phyloP scores from a whole-genome alignment of 768 basidiomycete genomes.

The Melanogaster broomeanus region DNA sequence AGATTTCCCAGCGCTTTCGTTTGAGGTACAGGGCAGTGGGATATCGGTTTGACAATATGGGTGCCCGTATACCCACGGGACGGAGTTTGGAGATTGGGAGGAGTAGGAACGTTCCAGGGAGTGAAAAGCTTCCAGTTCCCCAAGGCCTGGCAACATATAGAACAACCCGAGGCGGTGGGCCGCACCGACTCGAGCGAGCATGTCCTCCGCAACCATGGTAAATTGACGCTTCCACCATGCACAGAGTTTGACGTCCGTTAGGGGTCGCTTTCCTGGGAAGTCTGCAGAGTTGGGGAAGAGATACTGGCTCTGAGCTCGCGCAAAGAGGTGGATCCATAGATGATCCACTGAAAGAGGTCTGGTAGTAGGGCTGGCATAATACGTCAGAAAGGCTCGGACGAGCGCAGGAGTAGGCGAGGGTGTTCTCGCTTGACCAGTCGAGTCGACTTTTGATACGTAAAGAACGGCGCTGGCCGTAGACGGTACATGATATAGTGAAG shows the following conservation, averaged over 20 bases:
- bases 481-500: constrained; percentile 72
- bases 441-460: constrained; percentile 94
- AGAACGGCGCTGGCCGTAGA: constrained; percentile 68
- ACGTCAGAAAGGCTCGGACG: constrained; percentile 63
- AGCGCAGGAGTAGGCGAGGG: constrained; percentile 74
- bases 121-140: constrained; percentile 64
- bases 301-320: constrained; percentile 88
- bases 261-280: constrained; percentile 64
- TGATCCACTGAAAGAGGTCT: constrained; percentile 57
- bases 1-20: constrained; percentile 30
- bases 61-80: constrained; percentile 75
- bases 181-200: constrained; percentile 22
- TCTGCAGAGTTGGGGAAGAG: constrained; percentile 89
- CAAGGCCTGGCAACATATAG: constrained; percentile 73
- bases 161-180: constrained; percentile 36
- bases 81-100: constrained; percentile 15
- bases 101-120: constrained; percentile 46
- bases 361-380: constrained; percentile 62
- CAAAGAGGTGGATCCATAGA: constrained; percentile 87
- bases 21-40: constrained; percentile 48
- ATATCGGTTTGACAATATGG: constrained; percentile 57
- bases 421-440: constrained; percentile 70
- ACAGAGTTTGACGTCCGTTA: constrained; percentile 79
- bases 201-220: constrained; percentile 50
- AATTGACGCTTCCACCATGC: constrained; percentile 91